Evolutionary conservation across 352 stramenopile genomes (phyloP).

Genomic region (Globisporangium polare): DNA sequence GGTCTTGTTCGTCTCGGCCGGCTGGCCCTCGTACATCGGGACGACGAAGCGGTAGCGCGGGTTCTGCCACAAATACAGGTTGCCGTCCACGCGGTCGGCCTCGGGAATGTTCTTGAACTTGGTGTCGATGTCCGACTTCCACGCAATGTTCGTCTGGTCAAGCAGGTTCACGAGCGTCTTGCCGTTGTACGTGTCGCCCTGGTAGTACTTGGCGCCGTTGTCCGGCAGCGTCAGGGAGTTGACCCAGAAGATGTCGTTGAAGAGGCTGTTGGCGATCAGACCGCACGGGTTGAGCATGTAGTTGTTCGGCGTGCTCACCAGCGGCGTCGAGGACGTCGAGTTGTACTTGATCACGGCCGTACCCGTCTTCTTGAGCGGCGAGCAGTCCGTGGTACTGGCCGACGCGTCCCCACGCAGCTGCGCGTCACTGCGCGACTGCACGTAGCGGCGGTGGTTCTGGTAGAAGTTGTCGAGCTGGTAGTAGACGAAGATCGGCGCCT

Average conservation of each 20-base stretch:
- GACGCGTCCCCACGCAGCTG: conserved; percentile 81
- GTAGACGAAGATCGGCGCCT: conserved; percentile 96
- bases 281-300: conserved; percentile 96
- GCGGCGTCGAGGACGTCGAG: conserved; percentile 38
- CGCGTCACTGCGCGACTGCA: conserved; percentile 85
- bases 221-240: conserved; percentile 52
- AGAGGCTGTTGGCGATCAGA: conserved; percentile 98
- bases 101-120: conserved; percentile 94
- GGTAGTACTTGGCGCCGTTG: conserved; percentile 46
- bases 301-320: conserved; percentile 25
- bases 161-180: conserved; percentile 81
- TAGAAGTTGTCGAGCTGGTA: conserved; percentile 99
- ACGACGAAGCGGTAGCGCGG: conserved; percentile 78
- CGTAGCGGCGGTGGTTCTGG: conserved; percentile 97
- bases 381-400: conserved; percentile 71
- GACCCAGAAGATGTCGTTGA: conserved; percentile 95
- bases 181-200: conserved; percentile 54
- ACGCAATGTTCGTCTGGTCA: conserved; percentile 95
- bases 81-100: conserved; percentile 23
- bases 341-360: conserved; percentile 66
- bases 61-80: conserved; percentile 85
- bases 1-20: conserved; percentile 66
- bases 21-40: conserved; percentile 55
- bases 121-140: conserved; percentile 94
- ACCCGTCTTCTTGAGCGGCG: conserved; percentile 55